Base-by-base conservation (phyloP, 2,329 filamentous ascomycete species). In the Geosmithia putterillii region DNA sequence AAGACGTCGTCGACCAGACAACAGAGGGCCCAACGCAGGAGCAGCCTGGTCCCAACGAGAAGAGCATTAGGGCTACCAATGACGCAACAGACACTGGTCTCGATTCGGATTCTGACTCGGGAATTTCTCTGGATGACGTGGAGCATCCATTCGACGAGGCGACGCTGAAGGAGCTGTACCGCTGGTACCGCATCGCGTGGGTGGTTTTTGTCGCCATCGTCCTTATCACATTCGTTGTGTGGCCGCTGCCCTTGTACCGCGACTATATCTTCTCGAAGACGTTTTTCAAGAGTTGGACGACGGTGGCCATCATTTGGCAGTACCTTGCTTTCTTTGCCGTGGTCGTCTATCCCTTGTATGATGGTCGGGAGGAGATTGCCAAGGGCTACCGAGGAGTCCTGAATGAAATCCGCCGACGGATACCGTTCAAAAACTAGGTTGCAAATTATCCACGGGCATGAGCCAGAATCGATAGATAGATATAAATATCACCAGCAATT, bases 321-420 rank as follows among this genome's bases (percentile, higher is more conserved):
- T 46, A 44, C n/a, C 44, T 46, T 21, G 42, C 42, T 2, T 45
- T 46, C n/a, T 38, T 46, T 18, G 45, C 40, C 2, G 45, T 45
- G 4, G 42, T 42, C 7, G 23, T 46, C 5, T 44, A 44, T 25
- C 43, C 42, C 1, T 12, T 45, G 1, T 44, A 46, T 7, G 43
- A 46, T 34, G 45, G 42, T 18, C 40, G 43, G n/a, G 37, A 45
- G 14, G 45, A 46, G 32, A 46, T 46, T 37, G 10, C 35, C 10
- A 45, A 45, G 18, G 40, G 40, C 10, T 15, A 23, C 18, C 15
- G 3, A 12, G 22, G 22, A 15, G 25, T 28, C 17, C 17, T 7
- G 21, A 23, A 25, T 14, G 40, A 23, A 22, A 18, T 20, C 23
- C 25, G n/a, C n/a, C n/a, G n/a, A n/a, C n/a, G n/a, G n/a, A n/a